phyloP scores from a whole-genome alignment of 1,284 basidiomycete species.

The Sanguinoderma infundibulare region DNA sequence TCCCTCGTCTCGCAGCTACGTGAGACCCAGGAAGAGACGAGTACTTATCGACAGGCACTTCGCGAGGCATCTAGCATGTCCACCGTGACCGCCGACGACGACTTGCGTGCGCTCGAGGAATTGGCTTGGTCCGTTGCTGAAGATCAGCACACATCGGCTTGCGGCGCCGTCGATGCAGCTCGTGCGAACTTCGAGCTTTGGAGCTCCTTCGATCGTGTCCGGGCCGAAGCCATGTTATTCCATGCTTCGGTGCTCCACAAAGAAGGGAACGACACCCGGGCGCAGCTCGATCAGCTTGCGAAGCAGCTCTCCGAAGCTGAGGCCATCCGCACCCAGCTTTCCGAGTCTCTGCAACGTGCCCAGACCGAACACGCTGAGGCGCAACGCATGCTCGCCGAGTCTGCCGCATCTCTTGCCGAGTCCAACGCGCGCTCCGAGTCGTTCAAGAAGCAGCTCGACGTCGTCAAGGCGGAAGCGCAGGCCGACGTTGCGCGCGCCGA shows the following conservation, averaged over 20 bases:
- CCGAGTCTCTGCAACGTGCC: slow-evolving; percentile 41
- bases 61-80: slow-evolving; percentile 14
- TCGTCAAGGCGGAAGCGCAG: slow-evolving; percentile 25
- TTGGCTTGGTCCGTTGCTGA: not conserved
- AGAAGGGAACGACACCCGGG: slow-evolving; percentile 18
- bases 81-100: not conserved
- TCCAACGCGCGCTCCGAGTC: slow-evolving; percentile 27
- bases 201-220: slow-evolving; percentile 14
- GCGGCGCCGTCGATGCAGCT: slow-evolving; percentile 1
- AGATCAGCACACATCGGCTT: not conserved
- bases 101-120: slow-evolving; percentile 7
- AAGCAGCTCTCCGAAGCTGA: slow-evolving; percentile 44
- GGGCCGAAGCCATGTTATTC: slow-evolving; percentile 22
- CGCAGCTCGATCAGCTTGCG: slow-evolving; percentile 39
- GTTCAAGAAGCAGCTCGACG: slow-evolving; percentile 33
- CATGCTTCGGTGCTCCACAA: slow-evolving; percentile 26
- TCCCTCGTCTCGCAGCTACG: slow-evolving; percentile 47
- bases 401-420: slow-evolving; percentile 34
- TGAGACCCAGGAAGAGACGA: slow-evolving; percentile 47
- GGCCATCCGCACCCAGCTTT: slow-evolving; percentile 44
- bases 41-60: slow-evolving; percentile 37
- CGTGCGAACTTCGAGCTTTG: slow-evolving; percentile 18
- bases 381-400: slow-evolving; percentile 32
- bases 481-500: slow-evolving; percentile 32
- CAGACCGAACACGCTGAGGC: slow-evolving; percentile 41